Conservation (phyloP, 108 stramenopile species). For the Licmophora abbreviata region DNA sequence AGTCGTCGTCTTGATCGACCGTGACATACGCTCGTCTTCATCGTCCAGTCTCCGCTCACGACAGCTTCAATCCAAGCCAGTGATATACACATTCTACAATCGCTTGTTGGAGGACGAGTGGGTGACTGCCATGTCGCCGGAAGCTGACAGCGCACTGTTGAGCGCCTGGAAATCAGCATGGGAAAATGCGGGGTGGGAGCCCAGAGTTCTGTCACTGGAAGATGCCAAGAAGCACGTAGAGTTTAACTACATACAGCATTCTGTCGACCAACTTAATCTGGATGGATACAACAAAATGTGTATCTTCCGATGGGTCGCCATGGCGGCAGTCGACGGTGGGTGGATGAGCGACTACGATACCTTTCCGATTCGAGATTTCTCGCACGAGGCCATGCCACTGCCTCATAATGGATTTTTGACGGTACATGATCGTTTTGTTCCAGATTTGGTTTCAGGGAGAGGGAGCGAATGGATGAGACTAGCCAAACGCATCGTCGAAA, state of each 20-base stretch:
- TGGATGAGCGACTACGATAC: conserved; percentile 12
- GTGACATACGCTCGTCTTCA: no score
- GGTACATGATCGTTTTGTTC: background rate
- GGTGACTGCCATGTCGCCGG: conserved; percentile 10
- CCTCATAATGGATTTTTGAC: conserved; percentile 3
- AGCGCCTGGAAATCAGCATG: conserved; percentile 13
- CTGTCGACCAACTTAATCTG: no score
- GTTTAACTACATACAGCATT: no score
- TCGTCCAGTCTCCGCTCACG: no score
- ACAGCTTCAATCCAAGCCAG: no score
- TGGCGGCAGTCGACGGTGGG: conserved; percentile 6
- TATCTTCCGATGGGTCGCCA: conserved; percentile 5
- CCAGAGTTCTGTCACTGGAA: conserved; percentile 6
- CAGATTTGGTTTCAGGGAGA: background rate
- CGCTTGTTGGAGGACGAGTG: background rate
- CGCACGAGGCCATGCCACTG: background rate
- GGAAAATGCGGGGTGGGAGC: conserved; percentile 14
- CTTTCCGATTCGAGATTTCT: conserved; percentile 3
- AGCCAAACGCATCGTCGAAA: background rate
- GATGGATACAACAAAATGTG: conserved; percentile 1
- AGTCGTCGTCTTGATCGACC: no score
- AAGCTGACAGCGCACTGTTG: conserved; percentile 9
- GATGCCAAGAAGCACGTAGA: conserved; percentile 5
- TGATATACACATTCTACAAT: conserved; percentile 6
- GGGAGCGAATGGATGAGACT: conserved; percentile 1